phyloP scores from a whole-genome alignment of 208 protist genomes.

The Strigomonas culicis region DNA sequence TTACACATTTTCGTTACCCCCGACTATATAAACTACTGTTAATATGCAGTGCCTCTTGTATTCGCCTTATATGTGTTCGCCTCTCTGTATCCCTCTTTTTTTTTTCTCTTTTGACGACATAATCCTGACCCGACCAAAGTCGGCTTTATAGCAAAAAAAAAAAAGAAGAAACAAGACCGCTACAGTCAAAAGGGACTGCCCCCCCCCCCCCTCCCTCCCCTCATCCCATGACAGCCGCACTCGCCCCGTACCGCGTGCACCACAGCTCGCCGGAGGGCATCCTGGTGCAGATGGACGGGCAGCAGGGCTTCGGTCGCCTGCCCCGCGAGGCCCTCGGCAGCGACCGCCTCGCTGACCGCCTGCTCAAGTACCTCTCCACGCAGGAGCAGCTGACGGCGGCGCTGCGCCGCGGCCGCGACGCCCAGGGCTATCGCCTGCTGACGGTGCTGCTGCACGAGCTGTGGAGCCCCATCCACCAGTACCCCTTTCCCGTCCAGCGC shows the following conservation, averaged over 20 bases:
- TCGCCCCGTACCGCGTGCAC: conserved; percentile 76
- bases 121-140: background rate
- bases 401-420: conserved; percentile 48
- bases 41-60: no score
- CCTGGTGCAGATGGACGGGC: conserved; percentile 68
- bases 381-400: conserved; percentile 53
- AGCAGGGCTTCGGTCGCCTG: conserved; percentile 75
- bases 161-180: no score
- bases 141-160: background rate
- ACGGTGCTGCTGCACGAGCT: conserved; percentile 49
- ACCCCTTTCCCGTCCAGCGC: conserved; percentile 39
- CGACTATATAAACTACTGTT: no score
- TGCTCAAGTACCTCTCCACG: conserved; percentile 56
- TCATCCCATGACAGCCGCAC: conserved; percentile 15
- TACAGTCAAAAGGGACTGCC: background rate
- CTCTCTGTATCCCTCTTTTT: conserved; percentile 1
- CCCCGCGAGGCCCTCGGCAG: conserved; percentile 64
- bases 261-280: conserved; percentile 65
- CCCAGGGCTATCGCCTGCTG: conserved; percentile 71
- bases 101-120: background rate
- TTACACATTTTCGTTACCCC: no score
- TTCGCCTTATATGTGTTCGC: no score
- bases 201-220: conserved; percentile 1
- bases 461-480: conserved; percentile 53
- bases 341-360: conserved; percentile 58